These are phyloP conservation scores for Sporothrix pallida DNA, from an alignment of 2,329 filamentous ascomycete genomes.

Conservation along the genomic window DNA sequence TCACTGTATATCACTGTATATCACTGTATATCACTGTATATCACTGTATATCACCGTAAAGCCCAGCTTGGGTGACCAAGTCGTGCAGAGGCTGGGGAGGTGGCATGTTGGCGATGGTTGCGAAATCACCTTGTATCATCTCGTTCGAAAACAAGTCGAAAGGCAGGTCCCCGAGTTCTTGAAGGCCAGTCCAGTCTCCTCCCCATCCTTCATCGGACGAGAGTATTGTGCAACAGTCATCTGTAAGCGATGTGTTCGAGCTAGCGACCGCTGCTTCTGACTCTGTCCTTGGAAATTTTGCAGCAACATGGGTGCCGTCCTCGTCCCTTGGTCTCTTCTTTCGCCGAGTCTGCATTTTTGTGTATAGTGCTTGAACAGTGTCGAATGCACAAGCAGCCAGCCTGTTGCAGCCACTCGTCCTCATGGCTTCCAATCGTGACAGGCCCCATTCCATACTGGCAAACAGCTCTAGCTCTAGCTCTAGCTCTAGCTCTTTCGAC, in stretches of 20 bases:
- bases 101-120: neutral
- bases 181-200: neutral
- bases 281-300: neutral
- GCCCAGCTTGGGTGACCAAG: neutral
- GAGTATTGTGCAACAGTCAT: neutral
- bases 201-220: neutral
- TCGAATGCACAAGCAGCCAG: slow-evolving; percentile 5
- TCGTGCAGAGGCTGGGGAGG: slow-evolving; percentile 10
- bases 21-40: no score
- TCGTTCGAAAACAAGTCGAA: neutral
- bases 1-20: no score
- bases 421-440: slow-evolving; percentile 7
- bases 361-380: neutral
- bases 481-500: neutral
- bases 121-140: neutral
- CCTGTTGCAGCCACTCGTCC: neutral
- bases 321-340: slow-evolving; percentile 3
- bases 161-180: neutral
- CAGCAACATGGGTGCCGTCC: neutral
- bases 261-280: neutral
- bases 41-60: neutral
- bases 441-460: slow-evolving; percentile 22
- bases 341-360: slow-evolving; percentile 3
- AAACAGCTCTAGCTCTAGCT: neutral
- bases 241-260: neutral